phyloP scores from a whole-genome alignment of 1,284 basidiomycete genomes.

The Apiotrichum brassicae region DNA sequence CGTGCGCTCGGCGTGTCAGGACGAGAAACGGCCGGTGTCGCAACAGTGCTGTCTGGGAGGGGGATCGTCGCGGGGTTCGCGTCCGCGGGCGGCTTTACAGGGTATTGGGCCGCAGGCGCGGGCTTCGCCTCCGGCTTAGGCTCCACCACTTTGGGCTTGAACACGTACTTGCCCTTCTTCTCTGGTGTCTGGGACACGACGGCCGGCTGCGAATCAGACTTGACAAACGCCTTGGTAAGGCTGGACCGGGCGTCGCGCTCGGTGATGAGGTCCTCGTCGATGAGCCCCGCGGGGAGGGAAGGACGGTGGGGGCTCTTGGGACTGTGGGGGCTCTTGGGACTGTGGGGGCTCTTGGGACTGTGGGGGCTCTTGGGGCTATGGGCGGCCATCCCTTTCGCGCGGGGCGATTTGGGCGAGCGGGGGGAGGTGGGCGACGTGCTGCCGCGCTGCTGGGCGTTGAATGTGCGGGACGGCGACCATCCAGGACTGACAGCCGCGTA shows the following conservation, averaged over 20 bases:
- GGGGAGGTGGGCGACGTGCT: neutral
- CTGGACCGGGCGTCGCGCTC: conserved; percentile 37
- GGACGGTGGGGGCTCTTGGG: neutral
- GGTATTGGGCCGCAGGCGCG: neutral
- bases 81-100: neutral
- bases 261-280: conserved; percentile 41
- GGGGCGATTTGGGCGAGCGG: neutral
- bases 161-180: conserved; percentile 26
- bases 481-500: neutral
- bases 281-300: conserved; percentile 20
- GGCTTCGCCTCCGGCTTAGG: neutral
- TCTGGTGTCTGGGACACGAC: neutral
- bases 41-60: conserved; percentile 26
- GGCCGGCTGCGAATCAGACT: conserved; percentile 14
- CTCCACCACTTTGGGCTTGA: conserved; percentile 23
- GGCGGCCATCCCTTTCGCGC: no score
- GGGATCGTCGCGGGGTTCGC: conserved; percentile 21
- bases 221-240: conserved; percentile 43
- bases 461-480: neutral
- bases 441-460: neutral
- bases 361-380: neutral
- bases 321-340: conserved; percentile 6
- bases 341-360: neutral
- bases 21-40: conserved; percentile 28
- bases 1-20: conserved; percentile 20